Percentiles rank a stretch among this genome's conserved stretches.
Conservation (phyloP, 2,329 filamentous ascomycete genomes). For the Aureobasidium sp. region DNA sequence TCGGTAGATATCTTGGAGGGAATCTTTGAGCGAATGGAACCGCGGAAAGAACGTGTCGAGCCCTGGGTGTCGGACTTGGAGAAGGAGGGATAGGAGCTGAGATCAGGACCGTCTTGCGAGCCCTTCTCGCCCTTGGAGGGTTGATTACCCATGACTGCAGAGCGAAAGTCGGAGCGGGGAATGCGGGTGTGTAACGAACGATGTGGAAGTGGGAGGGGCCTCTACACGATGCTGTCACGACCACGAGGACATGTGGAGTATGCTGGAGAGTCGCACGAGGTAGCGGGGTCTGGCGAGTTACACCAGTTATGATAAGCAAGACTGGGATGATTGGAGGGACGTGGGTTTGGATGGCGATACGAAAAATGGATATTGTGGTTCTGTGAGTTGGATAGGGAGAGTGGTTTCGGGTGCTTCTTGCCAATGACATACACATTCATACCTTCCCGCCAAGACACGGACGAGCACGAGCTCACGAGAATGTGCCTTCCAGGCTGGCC, state of each 20-base stretch:
- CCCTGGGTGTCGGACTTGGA: constrained; percentile 89
- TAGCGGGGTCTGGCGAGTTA: neutral
- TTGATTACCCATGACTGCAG: constrained; percentile 62
- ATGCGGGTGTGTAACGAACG: constrained; percentile 11
- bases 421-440: neutral
- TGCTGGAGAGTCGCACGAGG: neutral
- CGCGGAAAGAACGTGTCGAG: constrained; percentile 77
- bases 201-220: neutral
- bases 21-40: constrained; percentile 79
- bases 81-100: constrained; percentile 87
- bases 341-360: neutral
- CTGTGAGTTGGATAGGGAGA: neutral
- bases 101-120: constrained; percentile 46
- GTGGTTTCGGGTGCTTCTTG: neutral
- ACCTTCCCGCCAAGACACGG: neutral
- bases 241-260: constrained; percentile 23
- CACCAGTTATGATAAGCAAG: neutral
- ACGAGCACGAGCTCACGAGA: neutral
- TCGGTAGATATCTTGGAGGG: constrained; percentile 64
- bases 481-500: neutral
- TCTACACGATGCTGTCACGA: constrained; percentile 44
- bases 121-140: constrained; percentile 54
- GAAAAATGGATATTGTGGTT: neutral
- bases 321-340: neutral
- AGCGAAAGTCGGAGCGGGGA: neutral